Conservation (phyloP, 2,329 filamentous ascomycete genomes). For the Aplosporella prunicola region DNA sequence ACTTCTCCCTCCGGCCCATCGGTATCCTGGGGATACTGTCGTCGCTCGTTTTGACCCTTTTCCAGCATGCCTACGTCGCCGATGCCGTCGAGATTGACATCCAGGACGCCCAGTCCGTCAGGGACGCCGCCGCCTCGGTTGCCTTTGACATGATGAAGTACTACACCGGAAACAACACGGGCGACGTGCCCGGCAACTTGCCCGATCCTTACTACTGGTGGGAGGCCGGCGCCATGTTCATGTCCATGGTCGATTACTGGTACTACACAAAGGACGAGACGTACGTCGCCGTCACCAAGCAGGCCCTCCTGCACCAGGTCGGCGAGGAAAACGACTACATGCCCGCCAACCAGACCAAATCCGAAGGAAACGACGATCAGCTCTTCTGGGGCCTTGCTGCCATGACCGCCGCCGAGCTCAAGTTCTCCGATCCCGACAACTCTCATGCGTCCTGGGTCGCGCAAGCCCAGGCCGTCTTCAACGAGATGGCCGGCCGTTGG, state of each 20-base stretch:
- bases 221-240: conserved; percentile 17
- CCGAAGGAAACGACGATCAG: conserved; percentile 46
- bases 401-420: conserved; percentile 68
- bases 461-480: conserved; percentile 30
- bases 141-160: conserved; percentile 43
- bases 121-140: conserved; percentile 32
- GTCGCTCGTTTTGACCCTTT: conserved; percentile 10
- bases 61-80: conserved; percentile 2
- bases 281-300: conserved; percentile 13
- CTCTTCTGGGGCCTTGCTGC: conserved; percentile 81
- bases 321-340: conserved; percentile 32
- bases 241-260: conserved; percentile 14
- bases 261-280: conserved; percentile 16
- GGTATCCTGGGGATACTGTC: conserved; percentile 11
- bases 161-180: conserved; percentile 50
- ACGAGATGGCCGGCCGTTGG: conserved; percentile 29
- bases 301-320: conserved; percentile 15
- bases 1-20: conserved; percentile 2
- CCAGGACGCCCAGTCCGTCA: conserved; percentile 23
- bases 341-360: conserved; percentile 25
- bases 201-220: conserved; percentile 19
- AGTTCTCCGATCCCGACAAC: conserved; percentile 57
- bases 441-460: conserved; percentile 21
- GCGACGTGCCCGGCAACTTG: conserved; percentile 45
- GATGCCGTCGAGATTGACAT: conserved; percentile 11